Conservation (phyloP, 345 rosid species). For the Litchi chinensis region DNA sequence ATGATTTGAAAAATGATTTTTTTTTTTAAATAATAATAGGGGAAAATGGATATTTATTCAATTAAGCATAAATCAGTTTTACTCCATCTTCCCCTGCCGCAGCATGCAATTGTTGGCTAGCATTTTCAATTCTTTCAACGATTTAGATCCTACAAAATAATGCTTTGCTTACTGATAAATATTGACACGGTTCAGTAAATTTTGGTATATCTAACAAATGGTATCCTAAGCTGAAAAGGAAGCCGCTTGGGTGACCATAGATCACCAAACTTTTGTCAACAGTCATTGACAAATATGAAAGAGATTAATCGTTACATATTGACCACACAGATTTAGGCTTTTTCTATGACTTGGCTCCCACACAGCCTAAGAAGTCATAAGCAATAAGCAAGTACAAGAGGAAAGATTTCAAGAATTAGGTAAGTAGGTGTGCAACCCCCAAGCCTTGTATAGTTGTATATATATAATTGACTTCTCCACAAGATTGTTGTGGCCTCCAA, state of each 20-base stretch:
- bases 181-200: conserved; percentile 5
- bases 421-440: conserved; percentile 7
- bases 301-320: background rate
- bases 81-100: background rate
- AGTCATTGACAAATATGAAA: conserved; percentile 13
- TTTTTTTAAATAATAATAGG: too few relatives aligned
- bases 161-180: background rate
- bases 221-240: conserved; percentile 9
- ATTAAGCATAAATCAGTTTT: background rate
- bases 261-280: conserved; percentile 2
- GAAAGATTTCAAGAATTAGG: conserved; percentile 2
- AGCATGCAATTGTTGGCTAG: background rate
- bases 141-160: background rate
- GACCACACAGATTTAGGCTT: background rate
- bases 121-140: background rate
- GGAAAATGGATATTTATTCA: background rate
- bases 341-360: conserved; percentile 10
- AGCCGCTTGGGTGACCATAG: background rate
- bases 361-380: conserved; percentile 7
- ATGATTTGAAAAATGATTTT: background rate
- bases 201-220: background rate
- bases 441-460: too few relatives aligned
- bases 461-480: background rate
- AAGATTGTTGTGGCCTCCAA: background rate
- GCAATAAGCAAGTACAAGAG: background rate